Conservation (phyloP, 768 basidiomycete species). For the Leccinum incarnatum region DNA sequence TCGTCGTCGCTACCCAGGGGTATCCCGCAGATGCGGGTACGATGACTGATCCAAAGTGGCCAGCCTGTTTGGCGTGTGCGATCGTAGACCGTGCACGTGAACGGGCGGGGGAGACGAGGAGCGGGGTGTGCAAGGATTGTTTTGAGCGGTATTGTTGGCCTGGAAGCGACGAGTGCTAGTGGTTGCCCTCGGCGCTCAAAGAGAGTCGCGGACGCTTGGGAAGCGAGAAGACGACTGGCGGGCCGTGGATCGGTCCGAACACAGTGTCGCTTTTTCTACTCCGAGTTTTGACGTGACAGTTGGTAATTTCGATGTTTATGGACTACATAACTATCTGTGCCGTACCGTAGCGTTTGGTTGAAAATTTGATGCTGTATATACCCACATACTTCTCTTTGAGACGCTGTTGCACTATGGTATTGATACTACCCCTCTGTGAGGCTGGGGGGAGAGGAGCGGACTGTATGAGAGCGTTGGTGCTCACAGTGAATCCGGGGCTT, state of each 20-base stretch:
- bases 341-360: background rate
- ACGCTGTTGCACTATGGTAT: background rate
- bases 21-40: slow-evolving; percentile 25
- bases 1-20: slow-evolving; percentile 44
- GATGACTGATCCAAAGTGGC: slow-evolving; percentile 41
- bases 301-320: background rate
- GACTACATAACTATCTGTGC: background rate
- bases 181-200: background rate
- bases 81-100: slow-evolving; percentile 45
- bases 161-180: slow-evolving; percentile 4
- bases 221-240: background rate
- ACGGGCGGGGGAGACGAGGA: slow-evolving; percentile 23
- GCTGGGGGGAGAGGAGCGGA: no score
- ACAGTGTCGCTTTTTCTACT: background rate
- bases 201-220: background rate
- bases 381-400: background rate
- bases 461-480: no score
- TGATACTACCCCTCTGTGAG: background rate
- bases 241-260: background rate
- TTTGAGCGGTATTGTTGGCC: slow-evolving; percentile 34
- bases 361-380: no score
- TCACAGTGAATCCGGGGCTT: no score
- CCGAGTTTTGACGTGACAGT: background rate
- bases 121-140: slow-evolving; percentile 32
- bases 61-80: slow-evolving; percentile 51